phyloP scores from a whole-genome alignment of 331 rosid genomes.

The Acacia concinna region DNA sequence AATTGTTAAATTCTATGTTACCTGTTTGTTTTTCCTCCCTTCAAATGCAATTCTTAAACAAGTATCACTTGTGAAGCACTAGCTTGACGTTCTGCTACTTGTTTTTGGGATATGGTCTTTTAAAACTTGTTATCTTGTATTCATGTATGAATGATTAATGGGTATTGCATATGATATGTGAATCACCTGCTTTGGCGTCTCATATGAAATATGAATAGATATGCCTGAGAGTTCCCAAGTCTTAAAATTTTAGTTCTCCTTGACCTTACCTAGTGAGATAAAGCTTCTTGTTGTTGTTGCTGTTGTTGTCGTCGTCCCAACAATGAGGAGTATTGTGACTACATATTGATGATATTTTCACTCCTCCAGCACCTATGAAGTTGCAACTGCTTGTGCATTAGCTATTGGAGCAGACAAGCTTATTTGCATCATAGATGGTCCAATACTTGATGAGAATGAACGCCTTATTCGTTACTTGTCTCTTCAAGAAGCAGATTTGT shows the following conservation, averaged over 20 bases:
- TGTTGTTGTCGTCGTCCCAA: not conserved
- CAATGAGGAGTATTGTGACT: constrained; percentile 8
- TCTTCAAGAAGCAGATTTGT: constrained; percentile 90
- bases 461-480: constrained; percentile 76
- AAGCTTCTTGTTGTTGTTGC: too few species aligned
- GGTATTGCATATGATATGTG: not conserved
- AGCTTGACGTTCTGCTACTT: not conserved
- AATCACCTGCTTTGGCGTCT: constrained; percentile 16
- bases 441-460: constrained; percentile 81
- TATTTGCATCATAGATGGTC: constrained; percentile 93
- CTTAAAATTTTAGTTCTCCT: not conserved
- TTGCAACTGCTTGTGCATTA: constrained; percentile 93
- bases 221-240: not conserved
- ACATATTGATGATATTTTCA: constrained; percentile 30
- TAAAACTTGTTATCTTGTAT: not conserved
- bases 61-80: not conserved
- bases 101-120: not conserved
- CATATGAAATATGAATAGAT: constrained; percentile 2
- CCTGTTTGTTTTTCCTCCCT: not conserved
- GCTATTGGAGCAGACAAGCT: constrained; percentile 93
- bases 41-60: not conserved
- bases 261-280: not conserved
- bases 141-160: not conserved
- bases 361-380: constrained; percentile 86
- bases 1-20: not conserved